These are phyloP conservation scores for Termitomyces sp. DNA, from an alignment of 768 basidiomycete species.

Conservation along the genomic window DNA sequence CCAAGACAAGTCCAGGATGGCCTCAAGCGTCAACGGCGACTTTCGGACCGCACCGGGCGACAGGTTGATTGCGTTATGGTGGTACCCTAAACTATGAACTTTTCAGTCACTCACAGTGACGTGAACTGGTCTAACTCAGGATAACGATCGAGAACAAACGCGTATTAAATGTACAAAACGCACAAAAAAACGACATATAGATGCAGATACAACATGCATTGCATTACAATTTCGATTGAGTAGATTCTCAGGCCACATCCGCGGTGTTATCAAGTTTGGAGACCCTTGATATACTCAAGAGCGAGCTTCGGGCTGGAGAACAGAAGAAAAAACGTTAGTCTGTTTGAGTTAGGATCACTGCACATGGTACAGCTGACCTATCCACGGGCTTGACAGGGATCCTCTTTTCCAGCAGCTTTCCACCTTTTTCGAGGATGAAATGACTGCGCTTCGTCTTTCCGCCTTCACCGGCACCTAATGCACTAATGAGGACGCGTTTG, in stretches of 20 bases:
- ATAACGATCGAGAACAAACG: neutral
- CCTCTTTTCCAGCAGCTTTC: conserved; percentile 80
- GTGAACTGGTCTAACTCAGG: neutral
- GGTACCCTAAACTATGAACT: neutral
- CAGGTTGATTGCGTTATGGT: too few species aligned
- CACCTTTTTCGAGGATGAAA: conserved; percentile 90
- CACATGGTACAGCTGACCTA: conserved; percentile 42
- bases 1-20: too few species aligned
- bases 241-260: neutral
- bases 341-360: neutral
- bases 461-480: conserved; percentile 73
- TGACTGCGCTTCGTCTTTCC: conserved; percentile 89
- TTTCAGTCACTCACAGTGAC: neutral
- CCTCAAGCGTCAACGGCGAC: neutral
- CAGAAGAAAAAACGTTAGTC: neutral
- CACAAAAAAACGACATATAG: conserved; percentile 2
- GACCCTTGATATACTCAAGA: conserved; percentile 59
- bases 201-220: neutral
- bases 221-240: neutral
- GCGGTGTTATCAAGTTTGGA: conserved; percentile 4
- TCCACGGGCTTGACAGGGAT: conserved; percentile 84
- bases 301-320: conserved; percentile 49
- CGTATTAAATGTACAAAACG: conserved; percentile 5
- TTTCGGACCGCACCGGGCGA: neutral
- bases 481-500: conserved; percentile 71